Conservation (phyloP, 306 rosid species). For the Cercis canadensis region DNA sequence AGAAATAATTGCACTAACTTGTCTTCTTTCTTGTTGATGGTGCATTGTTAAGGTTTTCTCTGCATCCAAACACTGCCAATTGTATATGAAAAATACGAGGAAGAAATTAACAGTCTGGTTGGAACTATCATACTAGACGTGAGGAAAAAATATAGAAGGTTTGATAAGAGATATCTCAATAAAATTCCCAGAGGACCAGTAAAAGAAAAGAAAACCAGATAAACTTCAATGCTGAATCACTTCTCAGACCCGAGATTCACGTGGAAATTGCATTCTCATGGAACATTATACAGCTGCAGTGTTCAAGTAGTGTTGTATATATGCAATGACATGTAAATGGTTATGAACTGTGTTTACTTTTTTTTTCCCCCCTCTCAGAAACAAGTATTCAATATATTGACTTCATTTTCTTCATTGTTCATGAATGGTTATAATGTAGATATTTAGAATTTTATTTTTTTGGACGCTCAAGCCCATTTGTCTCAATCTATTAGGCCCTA, state of each 20-base stretch:
- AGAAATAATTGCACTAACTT: conserved; percentile 14
- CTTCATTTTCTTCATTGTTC: too few relatives aligned
- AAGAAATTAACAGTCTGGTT: conserved; percentile 56
- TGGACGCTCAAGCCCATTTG: not conserved
- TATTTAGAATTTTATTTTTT: not conserved
- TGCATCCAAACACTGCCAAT: conserved; percentile 64
- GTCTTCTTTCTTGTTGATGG: conserved; percentile 31
- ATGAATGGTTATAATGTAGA: not conserved
- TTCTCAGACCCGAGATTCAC: not conserved
- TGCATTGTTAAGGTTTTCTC: conserved; percentile 55
- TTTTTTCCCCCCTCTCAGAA: too few relatives aligned
- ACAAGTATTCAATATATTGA: too few relatives aligned
- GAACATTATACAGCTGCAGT: too few relatives aligned
- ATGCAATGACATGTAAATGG: not conserved
- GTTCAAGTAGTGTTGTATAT: not conserved
- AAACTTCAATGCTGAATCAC: conserved; percentile 18
- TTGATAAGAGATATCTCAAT: conserved; percentile 65
- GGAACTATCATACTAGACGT: conserved; percentile 43
- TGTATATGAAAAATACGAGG: conserved; percentile 68
- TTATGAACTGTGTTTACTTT: not conserved
- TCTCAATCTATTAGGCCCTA: too few relatives aligned
- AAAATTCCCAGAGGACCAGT: conserved; percentile 83
- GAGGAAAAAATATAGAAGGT: conserved; percentile 50
- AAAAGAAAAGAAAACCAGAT: conserved; percentile 65
- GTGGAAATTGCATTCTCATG: not conserved